phyloP scores from a whole-genome alignment of 768 basidiomycete species.

The Pleurotus tuoliensis region DNA sequence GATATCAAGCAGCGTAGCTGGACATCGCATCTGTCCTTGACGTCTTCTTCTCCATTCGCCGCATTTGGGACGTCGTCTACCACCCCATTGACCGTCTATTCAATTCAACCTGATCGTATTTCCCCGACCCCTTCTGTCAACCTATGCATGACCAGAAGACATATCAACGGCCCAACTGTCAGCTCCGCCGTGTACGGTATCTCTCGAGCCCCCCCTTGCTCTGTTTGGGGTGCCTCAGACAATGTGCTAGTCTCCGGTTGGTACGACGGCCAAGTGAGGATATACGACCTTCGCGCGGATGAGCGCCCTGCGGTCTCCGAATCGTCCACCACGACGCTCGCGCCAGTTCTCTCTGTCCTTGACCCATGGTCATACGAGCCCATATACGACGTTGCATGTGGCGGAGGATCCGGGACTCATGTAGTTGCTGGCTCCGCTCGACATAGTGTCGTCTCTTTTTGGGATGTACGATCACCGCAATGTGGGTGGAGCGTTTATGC shows the following conservation, averaged over 20 bases:
- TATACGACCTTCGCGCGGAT: slow-evolving; percentile 66
- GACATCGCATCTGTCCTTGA: slow-evolving; percentile 53
- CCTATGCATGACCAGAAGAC: slow-evolving; percentile 35
- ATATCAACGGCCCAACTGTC: slow-evolving; percentile 15
- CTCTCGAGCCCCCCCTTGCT: slow-evolving; percentile 52
- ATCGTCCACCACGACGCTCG: slow-evolving; percentile 31
- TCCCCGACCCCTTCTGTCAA: slow-evolving; percentile 42
- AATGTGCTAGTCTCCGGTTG: slow-evolving; percentile 75
- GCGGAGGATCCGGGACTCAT: slow-evolving; percentile 63
- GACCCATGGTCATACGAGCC: slow-evolving; percentile 73
- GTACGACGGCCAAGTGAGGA: slow-evolving; percentile 72
- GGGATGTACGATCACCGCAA: slow-evolving; percentile 66
- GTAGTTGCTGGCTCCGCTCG: slow-evolving; percentile 76
- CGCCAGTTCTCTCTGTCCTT: slow-evolving; percentile 53
- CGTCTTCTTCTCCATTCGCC: slow-evolving; percentile 53
- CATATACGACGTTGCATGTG: slow-evolving; percentile 72
- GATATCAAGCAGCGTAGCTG: slow-evolving; percentile 56
- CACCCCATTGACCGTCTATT: slow-evolving; percentile 55
- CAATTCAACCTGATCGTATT: slow-evolving; percentile 45
- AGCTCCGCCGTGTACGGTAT: slow-evolving; percentile 72
- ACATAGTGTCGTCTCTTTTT: slow-evolving; percentile 76
- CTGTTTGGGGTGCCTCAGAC: slow-evolving; percentile 68
- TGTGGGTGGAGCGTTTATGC: slow-evolving; percentile 77
- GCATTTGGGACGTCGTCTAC: slow-evolving; percentile 64
- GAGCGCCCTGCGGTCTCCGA: slow-evolving; percentile 22